Evolutionary conservation across 2,329 filamentous ascomycete species (phyloP).

Genomic region (Colletotrichum theobromicola): DNA sequence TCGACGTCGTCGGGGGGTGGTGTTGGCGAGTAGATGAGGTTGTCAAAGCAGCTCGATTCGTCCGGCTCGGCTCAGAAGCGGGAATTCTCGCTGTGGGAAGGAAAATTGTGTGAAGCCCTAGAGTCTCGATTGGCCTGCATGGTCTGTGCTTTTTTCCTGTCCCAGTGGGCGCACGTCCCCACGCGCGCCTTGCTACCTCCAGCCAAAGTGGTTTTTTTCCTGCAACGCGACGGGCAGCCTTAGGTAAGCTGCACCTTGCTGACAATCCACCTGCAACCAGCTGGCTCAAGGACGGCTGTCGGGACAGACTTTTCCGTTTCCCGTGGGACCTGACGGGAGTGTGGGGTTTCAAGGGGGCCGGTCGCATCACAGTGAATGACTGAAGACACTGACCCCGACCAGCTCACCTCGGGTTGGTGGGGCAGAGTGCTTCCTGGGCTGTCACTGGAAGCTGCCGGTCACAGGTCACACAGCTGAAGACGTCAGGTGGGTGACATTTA

Average conservation of each 20-base stretch:
- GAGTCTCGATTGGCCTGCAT: not conserved
- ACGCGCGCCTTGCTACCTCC: not conserved
- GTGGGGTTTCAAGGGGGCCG: not conserved
- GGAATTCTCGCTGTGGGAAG: not conserved
- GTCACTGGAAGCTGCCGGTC: not conserved
- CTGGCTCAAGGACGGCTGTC: not conserved
- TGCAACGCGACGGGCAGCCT: not conserved
- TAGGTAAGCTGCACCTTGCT: not conserved
- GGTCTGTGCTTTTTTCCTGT: slow-evolving; percentile 10
- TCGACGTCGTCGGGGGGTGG: slow-evolving; percentile 35
- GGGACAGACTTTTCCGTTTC: not conserved
- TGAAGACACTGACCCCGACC: not conserved
- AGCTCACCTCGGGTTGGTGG: not conserved
- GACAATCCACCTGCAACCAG: not conserved
- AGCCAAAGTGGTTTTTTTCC: not conserved
- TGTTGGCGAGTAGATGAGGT: slow-evolving; percentile 15
- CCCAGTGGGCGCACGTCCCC: not conserved
- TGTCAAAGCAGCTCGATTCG: slow-evolving; percentile 10
- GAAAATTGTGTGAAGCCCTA: slow-evolving; percentile 8
- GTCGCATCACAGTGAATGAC: not conserved
- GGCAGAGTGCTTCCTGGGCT: not conserved
- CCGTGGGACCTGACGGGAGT: not conserved
- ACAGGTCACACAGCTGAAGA: slow-evolving; percentile 1
- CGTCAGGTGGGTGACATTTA: slow-evolving; percentile 10
- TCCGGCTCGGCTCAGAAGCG: not conserved